Conservation (phyloP, 306 rosid genomes). For the Oemleria cerasiformis region DNA sequence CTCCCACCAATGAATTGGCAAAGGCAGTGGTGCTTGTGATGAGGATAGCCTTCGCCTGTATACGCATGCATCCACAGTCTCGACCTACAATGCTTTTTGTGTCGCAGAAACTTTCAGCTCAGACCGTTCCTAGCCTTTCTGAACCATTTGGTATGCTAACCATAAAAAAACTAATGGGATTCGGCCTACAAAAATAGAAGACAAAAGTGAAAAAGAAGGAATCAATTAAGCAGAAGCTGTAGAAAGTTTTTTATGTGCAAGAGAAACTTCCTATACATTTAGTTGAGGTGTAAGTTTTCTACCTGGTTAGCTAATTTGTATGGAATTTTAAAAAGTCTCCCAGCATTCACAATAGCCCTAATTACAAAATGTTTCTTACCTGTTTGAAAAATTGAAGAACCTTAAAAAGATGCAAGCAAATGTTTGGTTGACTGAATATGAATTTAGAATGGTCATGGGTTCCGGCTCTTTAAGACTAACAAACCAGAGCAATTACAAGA, state of each 20-base stretch:
- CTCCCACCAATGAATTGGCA: conserved; percentile 26
- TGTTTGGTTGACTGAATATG: too few species aligned
- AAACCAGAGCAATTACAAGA: too few species aligned
- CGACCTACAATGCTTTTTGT: conserved; percentile 55
- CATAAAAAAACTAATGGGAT: neutral
- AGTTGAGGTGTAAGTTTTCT: too few species aligned
- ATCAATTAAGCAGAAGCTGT: too few species aligned
- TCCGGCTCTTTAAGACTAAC: too few species aligned
- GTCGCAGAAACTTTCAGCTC: conserved; percentile 43
- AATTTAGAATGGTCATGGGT: too few species aligned
- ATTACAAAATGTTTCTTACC: too few species aligned
- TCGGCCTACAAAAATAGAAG: neutral
- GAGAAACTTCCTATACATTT: neutral
- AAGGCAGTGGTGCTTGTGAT: conserved; percentile 33
- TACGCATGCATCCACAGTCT: conserved; percentile 28
- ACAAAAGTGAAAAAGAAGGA: neutral
- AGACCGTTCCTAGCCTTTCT: conserved; percentile 3
- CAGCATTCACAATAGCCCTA: too few species aligned
- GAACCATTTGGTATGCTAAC: conserved; percentile 20
- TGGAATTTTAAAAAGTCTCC: too few species aligned
- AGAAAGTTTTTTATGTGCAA: neutral
- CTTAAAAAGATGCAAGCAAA: too few species aligned
- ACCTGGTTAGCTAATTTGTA: too few species aligned
- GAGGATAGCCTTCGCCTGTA: conserved; percentile 45
- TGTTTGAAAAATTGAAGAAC: too few species aligned